Percentiles rank a stretch among this genome's conserved stretches.
Conservation (phyloP, 352 stramenopile species). For the Thalassiosira livingstoniorum region DNA sequence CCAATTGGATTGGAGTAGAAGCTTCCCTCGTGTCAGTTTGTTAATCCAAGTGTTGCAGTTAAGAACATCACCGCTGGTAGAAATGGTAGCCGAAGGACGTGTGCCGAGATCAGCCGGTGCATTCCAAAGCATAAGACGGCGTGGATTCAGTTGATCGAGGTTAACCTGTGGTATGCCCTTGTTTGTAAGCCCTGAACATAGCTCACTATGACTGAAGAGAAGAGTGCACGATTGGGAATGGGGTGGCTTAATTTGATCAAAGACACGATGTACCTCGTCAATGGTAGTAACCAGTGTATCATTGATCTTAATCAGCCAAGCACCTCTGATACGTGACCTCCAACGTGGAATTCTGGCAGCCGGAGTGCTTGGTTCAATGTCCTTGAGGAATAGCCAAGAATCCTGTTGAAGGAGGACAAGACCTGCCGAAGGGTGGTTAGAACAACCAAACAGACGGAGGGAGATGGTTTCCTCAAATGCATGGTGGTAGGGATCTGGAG, state of each 20-base stretch:
- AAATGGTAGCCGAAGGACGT: too few relatives aligned
- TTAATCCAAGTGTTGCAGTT: too few relatives aligned
- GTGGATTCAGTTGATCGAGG: conserved; percentile 43
- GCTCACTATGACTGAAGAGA: conserved; percentile 22
- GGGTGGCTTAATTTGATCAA: background rate
- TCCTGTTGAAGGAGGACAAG: background rate
- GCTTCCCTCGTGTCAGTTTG: too few relatives aligned
- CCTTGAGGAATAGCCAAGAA: background rate
- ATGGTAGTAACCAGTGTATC: too few relatives aligned
- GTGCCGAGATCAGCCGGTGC: too few relatives aligned
- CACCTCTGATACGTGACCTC: background rate
- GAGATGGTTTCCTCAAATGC: conserved; percentile 21
- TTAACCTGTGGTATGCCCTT: conserved; percentile 35
- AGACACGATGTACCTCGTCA: background rate
- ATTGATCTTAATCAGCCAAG: too few relatives aligned
- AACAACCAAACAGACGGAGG: background rate
- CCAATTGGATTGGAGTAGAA: too few relatives aligned
- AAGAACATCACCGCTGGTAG: too few relatives aligned
- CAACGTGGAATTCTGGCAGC: conserved; percentile 14
- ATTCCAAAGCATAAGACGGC: too few relatives aligned
- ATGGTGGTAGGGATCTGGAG: conserved; percentile 13
- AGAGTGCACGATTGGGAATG: background rate
- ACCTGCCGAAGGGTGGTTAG: conserved; percentile 9
- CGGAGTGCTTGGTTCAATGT: background rate
- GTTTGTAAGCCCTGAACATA: conserved; percentile 19